A percentile compares a stretch with the other conserved stretches of the same genome.
phyloP scores from a whole-genome alignment of 2,329 filamentous ascomycete genomes.

The Penicillium sp. region DNA sequence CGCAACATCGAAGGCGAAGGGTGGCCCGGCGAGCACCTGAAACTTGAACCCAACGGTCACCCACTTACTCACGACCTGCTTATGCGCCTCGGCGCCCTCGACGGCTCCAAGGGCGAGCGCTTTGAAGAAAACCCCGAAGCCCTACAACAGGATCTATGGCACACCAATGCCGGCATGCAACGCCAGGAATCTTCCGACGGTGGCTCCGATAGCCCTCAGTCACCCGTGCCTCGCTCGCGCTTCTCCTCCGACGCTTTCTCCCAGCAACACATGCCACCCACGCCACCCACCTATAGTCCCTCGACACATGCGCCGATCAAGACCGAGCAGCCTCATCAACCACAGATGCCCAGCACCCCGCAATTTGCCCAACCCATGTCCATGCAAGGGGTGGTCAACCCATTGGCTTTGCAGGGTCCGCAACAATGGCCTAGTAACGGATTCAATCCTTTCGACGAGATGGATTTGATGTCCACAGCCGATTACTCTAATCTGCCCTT shows the following conservation, averaged over 20 bases:
- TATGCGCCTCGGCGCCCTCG: constrained; percentile 58
- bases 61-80: constrained; percentile 65
- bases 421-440: constrained; percentile 30
- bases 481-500: constrained; percentile 36
- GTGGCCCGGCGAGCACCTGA: constrained; percentile 57
- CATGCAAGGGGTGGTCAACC: constrained; percentile 40
- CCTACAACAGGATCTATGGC: constrained; percentile 57
- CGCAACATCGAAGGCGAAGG: constrained; percentile 52
- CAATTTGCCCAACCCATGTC: constrained; percentile 28
- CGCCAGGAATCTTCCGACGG: constrained; percentile 58
- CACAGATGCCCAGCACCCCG: constrained; percentile 24
- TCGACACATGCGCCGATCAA: constrained; percentile 30
- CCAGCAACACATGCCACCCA: constrained; percentile 38
- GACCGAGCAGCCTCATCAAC: constrained; percentile 20
- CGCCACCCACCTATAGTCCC: constrained; percentile 44
- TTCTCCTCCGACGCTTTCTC: constrained; percentile 34
- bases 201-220: constrained; percentile 57
- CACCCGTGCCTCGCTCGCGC: constrained; percentile 33
- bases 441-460: constrained; percentile 34
- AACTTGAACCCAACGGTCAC: constrained; percentile 53
- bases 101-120: constrained; percentile 52
- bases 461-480: constrained; percentile 33
- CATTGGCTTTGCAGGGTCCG: constrained; percentile 35
- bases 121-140: constrained; percentile 61
- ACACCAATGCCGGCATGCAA: constrained; percentile 53